These are phyloP conservation scores for Logfia minima DNA, from an alignment of 129 eudicot genomes.

Conservation along the genomic window DNA sequence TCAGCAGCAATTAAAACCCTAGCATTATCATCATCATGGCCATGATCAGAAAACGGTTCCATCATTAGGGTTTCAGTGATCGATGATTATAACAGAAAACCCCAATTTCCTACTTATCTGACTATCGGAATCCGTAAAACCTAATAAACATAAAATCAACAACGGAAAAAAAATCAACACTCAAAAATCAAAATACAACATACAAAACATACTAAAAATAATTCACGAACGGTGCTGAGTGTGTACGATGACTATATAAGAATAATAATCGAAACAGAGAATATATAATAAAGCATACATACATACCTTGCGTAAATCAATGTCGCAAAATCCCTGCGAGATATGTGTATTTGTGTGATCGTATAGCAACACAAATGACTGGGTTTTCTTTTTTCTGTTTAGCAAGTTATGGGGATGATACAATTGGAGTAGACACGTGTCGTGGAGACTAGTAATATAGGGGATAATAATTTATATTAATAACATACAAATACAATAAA, in stretches of 20 bases:
- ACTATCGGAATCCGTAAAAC: constrained; percentile 20
- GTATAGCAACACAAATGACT: constrained; percentile 27
- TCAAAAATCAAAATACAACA: too few relatives aligned
- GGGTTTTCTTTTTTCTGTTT: neutral
- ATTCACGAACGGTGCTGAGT: neutral
- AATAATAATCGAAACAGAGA: neutral
- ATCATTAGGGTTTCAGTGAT: constrained; percentile 31
- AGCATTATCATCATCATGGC: constrained; percentile 14
- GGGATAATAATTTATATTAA: too few relatives aligned
- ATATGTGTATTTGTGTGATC: neutral
- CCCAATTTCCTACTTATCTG: neutral
- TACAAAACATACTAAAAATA: too few relatives aligned
- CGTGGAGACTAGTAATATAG: neutral
- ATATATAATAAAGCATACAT: neutral
- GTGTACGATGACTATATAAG: neutral
- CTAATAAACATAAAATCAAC: constrained; percentile 2
- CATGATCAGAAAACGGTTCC: constrained; percentile 28
- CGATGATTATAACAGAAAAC: constrained; percentile 25
- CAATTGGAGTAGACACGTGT: constrained; percentile 30
- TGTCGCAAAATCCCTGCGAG: constrained; percentile 14
- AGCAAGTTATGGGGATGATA: constrained; percentile 14
- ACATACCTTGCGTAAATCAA: constrained; percentile 30
- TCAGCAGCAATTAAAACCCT: constrained; percentile 36
- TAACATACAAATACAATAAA: too few relatives aligned
- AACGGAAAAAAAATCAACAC: neutral